Base-by-base conservation (phyloP, 2,329 filamentous ascomycete species). In the Aspergillus viridinutans region DNA sequence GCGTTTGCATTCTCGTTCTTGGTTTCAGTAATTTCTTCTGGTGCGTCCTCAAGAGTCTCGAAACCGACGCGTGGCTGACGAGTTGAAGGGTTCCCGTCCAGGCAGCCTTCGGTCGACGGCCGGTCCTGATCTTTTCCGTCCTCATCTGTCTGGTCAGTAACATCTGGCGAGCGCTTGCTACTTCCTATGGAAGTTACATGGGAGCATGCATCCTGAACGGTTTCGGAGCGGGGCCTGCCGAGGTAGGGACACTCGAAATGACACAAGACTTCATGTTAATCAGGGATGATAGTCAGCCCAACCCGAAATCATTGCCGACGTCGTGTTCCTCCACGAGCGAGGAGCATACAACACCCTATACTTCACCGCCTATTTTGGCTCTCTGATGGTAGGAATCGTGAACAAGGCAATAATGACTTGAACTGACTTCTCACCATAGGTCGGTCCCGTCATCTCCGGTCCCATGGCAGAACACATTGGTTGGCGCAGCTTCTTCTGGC, bases 401-500 rank as follows among this genome's bases (percentile, higher is more conserved):
- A 4, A 29, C 28, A 12, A 29, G 28, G 4, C 28, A 9, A 25
- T 25, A 29, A 29, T 29, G 28, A 29, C 25, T 25, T 25, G 25
- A 25, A 25, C 25, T 25, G 32, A 38, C 32, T 38, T 17, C 14
- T n/a, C 14, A 7, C 12, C 29, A 17, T n/a, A 38, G 32, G 32
- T 38, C 52, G 81, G 77, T 3, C 82, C 82, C 2, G 86, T 86
- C 57, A 77, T 86, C 50, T 76, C 83, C 1, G 85, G 85, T 1
- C 72, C 81, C 0, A 88, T 88, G 84, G 79, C 83, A 1, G 73
- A 81, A 47, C 78, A 82, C 38, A 67, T 81, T 3, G 84, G 84
- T 50, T 86, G 83, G 81, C 75, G 83, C 26, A 84, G 74, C 64
- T 88, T 88, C 68, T 88, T 84, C 82, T 88, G 85, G 85, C 74